Evolutionary conservation across 371 early-diverging fungal species (phyloP).

Genomic region (Mortierella polycephala): DNA sequence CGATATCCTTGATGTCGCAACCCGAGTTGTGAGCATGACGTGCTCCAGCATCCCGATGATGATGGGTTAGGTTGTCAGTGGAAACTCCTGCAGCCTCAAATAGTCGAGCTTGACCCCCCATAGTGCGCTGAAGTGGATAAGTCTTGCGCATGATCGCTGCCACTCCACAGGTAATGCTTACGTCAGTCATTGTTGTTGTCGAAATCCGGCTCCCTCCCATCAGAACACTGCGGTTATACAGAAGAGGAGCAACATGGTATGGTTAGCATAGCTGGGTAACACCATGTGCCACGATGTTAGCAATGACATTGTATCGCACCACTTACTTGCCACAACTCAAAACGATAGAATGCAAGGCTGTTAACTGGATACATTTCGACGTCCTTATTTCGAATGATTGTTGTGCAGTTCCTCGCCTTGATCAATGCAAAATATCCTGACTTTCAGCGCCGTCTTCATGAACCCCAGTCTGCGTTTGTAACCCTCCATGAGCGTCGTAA

Average conservation of each 20-base stretch:
- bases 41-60: constrained; percentile 10
- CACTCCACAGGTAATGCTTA: neutral
- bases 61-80: constrained; percentile 8
- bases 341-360: constrained; percentile 11
- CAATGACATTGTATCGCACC: neutral
- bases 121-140: constrained; percentile 4
- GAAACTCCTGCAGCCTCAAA: neutral
- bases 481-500: constrained; percentile 4
- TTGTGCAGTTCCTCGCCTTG: constrained; percentile 3
- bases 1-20: constrained; percentile 5
- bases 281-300: too few species aligned
- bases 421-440: neutral
- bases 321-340: constrained; percentile 19
- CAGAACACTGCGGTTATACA: neutral
- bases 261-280: too few species aligned
- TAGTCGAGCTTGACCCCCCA: neutral
- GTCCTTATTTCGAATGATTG: constrained; percentile 16
- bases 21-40: constrained; percentile 9
- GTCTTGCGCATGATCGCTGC: neutral
- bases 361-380: constrained; percentile 21
- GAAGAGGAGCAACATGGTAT: neutral
- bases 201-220: neutral
- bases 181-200: constrained; percentile 1
- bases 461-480: neutral
- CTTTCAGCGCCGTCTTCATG: neutral